These are phyloP conservation scores for Rosa hybrid DNA, from an alignment of 331 rosid genomes.

Conservation along the genomic window DNA sequence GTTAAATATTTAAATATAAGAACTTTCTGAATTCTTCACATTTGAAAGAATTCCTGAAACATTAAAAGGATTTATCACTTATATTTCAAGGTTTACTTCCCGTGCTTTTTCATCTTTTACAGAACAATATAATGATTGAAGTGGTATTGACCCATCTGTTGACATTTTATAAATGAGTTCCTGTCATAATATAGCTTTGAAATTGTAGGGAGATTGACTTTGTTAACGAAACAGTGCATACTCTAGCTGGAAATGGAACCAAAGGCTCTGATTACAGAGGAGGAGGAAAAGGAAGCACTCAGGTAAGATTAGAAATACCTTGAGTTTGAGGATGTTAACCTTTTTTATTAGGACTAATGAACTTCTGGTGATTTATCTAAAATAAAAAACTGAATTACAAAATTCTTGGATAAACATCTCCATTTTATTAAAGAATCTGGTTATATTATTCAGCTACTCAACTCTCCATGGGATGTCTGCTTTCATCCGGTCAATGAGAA, in stretches of 20 bases:
- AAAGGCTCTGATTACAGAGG: slow-evolving; percentile 91
- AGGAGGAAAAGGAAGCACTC: slow-evolving; percentile 75
- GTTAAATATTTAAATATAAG: neutral
- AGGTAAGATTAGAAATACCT: slow-evolving; percentile 53
- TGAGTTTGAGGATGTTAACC: slow-evolving; percentile 19
- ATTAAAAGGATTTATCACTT: neutral
- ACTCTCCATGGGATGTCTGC: slow-evolving; percentile 99
- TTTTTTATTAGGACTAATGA: neutral
- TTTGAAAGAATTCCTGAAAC: slow-evolving; percentile 22
- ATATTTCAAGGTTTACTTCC: slow-evolving; percentile 13
- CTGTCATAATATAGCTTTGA: slow-evolving; percentile 24
- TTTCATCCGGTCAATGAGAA: slow-evolving; percentile 75
- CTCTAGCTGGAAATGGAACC: slow-evolving; percentile 96
- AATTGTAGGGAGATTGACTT: slow-evolving; percentile 85
- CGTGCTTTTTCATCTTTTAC: neutral
- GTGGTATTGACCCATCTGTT: neutral
- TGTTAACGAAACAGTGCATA: slow-evolving; percentile 70
- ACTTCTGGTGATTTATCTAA: slow-evolving; percentile 2
- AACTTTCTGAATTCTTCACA: neutral
- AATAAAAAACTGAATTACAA: neutral
- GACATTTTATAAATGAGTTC: slow-evolving; percentile 4
- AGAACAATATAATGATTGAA: neutral
- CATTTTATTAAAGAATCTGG: slow-evolving; percentile 13
- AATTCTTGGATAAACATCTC: slow-evolving; percentile 3
- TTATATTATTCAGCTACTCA: slow-evolving; percentile 70